Evolutionary conservation across 225 moss, liverwort and hornwort species (phyloP).

Genomic region (Anthoceros angustus): DNA sequence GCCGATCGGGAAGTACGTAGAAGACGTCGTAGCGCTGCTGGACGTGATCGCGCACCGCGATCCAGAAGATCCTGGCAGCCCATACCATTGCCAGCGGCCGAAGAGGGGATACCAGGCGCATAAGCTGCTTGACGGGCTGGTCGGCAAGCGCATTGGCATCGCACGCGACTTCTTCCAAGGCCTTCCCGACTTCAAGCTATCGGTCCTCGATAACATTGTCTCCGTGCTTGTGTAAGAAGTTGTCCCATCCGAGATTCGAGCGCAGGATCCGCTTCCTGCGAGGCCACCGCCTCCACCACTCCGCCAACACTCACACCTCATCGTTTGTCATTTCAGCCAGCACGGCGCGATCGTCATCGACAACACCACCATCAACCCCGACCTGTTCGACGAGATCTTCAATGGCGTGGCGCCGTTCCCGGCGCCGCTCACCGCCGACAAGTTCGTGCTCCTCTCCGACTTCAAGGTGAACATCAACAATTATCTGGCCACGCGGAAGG

Average conservation of each 20-base stretch:
- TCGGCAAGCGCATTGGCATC: slow-evolving; percentile 14
- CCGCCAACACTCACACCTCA: background rate
- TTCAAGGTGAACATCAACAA: slow-evolving; percentile 19
- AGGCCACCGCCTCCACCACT: background rate
- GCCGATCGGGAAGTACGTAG: slow-evolving; percentile 15
- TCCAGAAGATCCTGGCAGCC: slow-evolving; percentile 10
- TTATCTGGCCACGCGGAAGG: slow-evolving; percentile 12
- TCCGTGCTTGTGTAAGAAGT: slow-evolving; percentile 8
- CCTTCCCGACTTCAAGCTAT: background rate
- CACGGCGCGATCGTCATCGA: slow-evolving; percentile 15
- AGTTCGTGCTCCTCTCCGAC: slow-evolving; percentile 10
- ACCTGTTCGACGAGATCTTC: background rate
- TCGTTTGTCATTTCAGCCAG: slow-evolving; percentile 7
- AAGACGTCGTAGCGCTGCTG: slow-evolving; percentile 18
- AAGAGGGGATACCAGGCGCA: slow-evolving; percentile 14
- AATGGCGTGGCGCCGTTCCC: slow-evolving; percentile 3
- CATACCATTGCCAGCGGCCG: slow-evolving; percentile 8
- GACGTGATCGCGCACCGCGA: slow-evolving; percentile 17
- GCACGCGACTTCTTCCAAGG: slow-evolving; percentile 10
- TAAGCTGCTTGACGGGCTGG: slow-evolving; percentile 11
- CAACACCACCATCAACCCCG: slow-evolving; percentile 4
- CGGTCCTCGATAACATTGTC: slow-evolving; percentile 9
- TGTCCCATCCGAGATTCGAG: too few species aligned
- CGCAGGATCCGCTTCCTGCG: too few species aligned
- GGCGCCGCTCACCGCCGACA: slow-evolving; percentile 6